phyloP scores from a whole-genome alignment of 2,329 filamentous ascomycete species.

The Xylaria sp. region DNA sequence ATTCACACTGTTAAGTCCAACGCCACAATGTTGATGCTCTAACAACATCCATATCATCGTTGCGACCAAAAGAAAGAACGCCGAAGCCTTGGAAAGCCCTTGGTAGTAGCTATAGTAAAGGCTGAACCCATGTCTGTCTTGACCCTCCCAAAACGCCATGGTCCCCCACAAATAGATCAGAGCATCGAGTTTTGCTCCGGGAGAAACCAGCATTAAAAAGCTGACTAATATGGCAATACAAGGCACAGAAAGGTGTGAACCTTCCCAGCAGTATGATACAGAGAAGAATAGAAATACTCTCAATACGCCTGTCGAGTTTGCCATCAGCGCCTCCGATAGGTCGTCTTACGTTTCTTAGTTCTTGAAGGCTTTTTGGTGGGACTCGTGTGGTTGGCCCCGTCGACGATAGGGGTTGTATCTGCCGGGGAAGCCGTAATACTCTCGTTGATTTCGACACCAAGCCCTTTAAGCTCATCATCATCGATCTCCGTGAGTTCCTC shows the following conservation, averaged over 20 bases:
- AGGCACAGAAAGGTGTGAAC: constrained; percentile 28
- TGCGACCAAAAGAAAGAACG: constrained; percentile 21
- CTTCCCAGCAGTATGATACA: constrained; percentile 39
- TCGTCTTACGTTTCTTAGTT: constrained; percentile 46
- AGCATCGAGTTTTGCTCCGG: constrained; percentile 32
- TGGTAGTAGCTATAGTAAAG: constrained; percentile 33
- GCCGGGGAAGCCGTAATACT: constrained; percentile 56
- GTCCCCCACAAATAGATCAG: constrained; percentile 14
- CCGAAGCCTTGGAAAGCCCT: constrained; percentile 21
- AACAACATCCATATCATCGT: constrained; percentile 19
- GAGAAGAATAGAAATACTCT: constrained; percentile 18
- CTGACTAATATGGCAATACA: constrained; percentile 41
- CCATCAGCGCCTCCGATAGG: constrained; percentile 43
- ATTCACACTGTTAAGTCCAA: constrained; percentile 18
- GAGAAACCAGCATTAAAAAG: constrained; percentile 29
- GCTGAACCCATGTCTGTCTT: constrained; percentile 23
- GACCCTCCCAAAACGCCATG: constrained; percentile 31
- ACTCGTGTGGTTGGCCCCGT: constrained; percentile 37
- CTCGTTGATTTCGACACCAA: constrained; percentile 66
- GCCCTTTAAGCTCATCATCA: constrained; percentile 84
- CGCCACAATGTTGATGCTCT: constrained; percentile 23
- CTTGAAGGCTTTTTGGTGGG: constrained; percentile 46
- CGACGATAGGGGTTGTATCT: constrained; percentile 41
- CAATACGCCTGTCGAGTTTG: background rate
- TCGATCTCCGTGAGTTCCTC: constrained; percentile 93